Percentiles rank a stretch among this genome's conserved stretches.
phyloP scores from a whole-genome alignment of 1,284 basidiomycete species.

The Pseudozyma sp. region DNA sequence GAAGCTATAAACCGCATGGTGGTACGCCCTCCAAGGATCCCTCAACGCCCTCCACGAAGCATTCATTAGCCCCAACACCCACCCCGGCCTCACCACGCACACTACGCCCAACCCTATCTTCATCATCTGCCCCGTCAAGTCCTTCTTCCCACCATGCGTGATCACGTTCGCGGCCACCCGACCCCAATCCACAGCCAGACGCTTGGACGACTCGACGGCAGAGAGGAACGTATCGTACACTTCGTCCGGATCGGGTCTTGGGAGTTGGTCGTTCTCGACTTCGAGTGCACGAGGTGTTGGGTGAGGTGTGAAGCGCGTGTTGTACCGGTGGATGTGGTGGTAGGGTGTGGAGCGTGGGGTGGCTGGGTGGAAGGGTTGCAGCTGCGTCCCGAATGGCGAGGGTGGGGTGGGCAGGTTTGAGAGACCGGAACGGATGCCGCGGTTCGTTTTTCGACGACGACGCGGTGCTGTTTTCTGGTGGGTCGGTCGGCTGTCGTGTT shows the following conservation, averaged over 20 bases:
- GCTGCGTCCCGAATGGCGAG: conserved; percentile 24
- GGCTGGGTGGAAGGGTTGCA: neutral
- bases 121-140: neutral
- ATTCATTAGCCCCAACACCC: conserved; percentile 11
- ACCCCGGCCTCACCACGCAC: conserved; percentile 10
- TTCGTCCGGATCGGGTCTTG: conserved; percentile 8
- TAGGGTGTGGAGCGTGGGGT: conserved; percentile 11
- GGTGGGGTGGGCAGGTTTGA: conserved; percentile 10
- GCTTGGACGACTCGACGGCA: conserved; percentile 8
- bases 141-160: conserved; percentile 10
- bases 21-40: conserved; percentile 18
- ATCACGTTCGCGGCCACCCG: neutral
- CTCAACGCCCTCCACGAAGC: neutral
- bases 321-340: conserved; percentile 2
- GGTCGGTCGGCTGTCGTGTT: neutral
- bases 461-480: neutral
- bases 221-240: conserved; percentile 9
- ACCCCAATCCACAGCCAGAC: neutral
- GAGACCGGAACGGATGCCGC: conserved; percentile 9
- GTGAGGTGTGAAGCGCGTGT: conserved; percentile 5
- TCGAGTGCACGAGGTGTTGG: conserved; percentile 4
- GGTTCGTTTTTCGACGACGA: neutral
- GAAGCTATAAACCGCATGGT: conserved; percentile 10
- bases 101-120: conserved; percentile 11
- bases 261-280: conserved; percentile 11